Evolutionary conservation across 306 rosid genomes (phyloP).

Genomic region (Cyclanthera cordifolia): DNA sequence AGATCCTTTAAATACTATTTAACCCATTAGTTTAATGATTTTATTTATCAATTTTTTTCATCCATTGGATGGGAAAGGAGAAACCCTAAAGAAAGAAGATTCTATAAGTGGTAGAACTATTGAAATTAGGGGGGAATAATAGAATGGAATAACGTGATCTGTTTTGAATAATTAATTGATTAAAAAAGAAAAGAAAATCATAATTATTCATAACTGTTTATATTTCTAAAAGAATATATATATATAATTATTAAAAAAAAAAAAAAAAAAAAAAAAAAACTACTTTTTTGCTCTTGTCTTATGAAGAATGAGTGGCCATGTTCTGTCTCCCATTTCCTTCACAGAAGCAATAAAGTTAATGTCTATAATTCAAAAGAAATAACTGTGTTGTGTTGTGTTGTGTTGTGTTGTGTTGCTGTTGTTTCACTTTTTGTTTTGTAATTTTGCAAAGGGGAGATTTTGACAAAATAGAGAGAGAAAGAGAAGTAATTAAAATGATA

Average conservation of each 20-base stretch:
- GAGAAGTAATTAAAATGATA: background rate
- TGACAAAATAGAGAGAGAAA: background rate
- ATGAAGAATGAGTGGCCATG: conserved; percentile 7
- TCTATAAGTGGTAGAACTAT: conserved; percentile 1
- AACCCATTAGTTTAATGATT: too few relatives aligned
- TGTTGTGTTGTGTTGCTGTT: conserved; percentile 6
- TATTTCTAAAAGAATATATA: background rate
- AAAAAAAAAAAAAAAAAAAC: background rate
- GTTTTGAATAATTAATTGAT: background rate
- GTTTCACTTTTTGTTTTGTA: background rate
- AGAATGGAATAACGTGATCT: background rate
- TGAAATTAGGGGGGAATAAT: background rate
- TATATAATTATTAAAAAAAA: background rate
- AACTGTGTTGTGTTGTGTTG: conserved; percentile 5
- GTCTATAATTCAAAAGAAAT: conserved; percentile 5
- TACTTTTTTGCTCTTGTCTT: background rate
- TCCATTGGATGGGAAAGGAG: background rate
- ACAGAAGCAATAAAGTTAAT: conserved; percentile 8
- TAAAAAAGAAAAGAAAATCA: too few relatives aligned
- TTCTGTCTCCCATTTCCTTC: conserved; percentile 4
- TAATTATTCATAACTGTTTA: background rate
- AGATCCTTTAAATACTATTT: background rate
- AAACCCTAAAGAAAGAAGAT: background rate
- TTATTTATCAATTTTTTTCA: background rate
- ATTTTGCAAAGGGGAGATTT: background rate